Conservation (phyloP, 148 eudicot species). For the Nepenthes gracilis region DNA sequence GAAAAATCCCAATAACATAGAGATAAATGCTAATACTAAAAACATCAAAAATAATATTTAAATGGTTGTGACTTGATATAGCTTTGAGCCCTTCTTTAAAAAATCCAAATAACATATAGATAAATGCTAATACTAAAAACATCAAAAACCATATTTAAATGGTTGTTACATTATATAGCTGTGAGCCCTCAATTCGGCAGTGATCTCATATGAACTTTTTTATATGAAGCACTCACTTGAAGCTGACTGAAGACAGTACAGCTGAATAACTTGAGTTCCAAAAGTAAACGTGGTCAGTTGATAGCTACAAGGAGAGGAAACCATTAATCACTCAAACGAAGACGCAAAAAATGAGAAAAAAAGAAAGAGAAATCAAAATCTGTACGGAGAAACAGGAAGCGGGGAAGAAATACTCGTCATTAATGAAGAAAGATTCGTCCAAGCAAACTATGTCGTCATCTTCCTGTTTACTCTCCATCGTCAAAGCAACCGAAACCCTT, state of each 20-base stretch:
- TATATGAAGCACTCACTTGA: constrained; percentile 42
- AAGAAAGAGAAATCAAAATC: neutral
- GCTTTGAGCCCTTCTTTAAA: neutral
- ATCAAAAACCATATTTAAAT: too few relatives aligned
- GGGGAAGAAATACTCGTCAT: constrained; percentile 45
- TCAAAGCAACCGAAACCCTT: too few relatives aligned
- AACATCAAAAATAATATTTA: too few relatives aligned
- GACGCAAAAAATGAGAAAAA: neutral
- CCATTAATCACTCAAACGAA: neutral
- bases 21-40: too few relatives aligned
- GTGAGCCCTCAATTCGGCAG: too few relatives aligned
- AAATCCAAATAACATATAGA: neutral
- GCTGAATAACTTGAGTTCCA: constrained; percentile 79
- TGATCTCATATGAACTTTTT: neutral
- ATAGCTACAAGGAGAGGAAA: constrained; percentile 37
- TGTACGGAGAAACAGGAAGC: neutral
- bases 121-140: neutral
- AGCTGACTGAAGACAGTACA: constrained; percentile 77
- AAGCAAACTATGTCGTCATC: constrained; percentile 64
- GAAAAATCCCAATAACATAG: too few relatives aligned
- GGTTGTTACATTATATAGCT: too few relatives aligned
- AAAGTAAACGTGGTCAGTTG: constrained; percentile 71
- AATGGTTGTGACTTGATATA: neutral
- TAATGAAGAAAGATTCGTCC: constrained; percentile 72
- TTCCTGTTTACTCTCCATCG: neutral